Percentiles rank a stretch among this genome's conserved stretches.
phyloP scores from a whole-genome alignment of 2,329 filamentous ascomycete species.

The Cercospora canescens region DNA sequence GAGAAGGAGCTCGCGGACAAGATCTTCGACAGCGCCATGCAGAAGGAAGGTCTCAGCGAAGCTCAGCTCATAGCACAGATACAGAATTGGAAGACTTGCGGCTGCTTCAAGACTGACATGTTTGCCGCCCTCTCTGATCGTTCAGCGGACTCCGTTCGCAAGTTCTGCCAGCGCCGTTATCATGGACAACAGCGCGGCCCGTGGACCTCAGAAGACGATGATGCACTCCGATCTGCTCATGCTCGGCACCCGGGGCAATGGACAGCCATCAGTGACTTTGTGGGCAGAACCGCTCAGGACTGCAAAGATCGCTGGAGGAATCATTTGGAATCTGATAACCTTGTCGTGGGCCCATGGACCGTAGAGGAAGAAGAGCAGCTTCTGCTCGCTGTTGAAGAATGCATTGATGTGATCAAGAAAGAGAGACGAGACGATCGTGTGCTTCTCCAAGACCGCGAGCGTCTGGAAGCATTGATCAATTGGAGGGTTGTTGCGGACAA shows the following conservation, averaged over 20 bases:
- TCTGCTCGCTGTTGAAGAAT: slow-evolving; percentile 53
- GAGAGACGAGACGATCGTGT: slow-evolving; percentile 34
- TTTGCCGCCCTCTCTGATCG: slow-evolving; percentile 36
- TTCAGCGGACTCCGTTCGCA: slow-evolving; percentile 36
- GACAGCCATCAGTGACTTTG: slow-evolving; percentile 60
- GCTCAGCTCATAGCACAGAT: slow-evolving; percentile 25
- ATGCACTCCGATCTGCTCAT: slow-evolving; percentile 52
- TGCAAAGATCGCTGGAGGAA: slow-evolving; percentile 71
- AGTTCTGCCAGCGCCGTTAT: slow-evolving; percentile 60
- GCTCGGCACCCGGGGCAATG: slow-evolving; percentile 58
- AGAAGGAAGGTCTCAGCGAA: slow-evolving; percentile 18
- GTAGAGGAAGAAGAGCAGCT: slow-evolving; percentile 60
- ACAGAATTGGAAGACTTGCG: slow-evolving; percentile 34
- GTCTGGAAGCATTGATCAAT: slow-evolving; percentile 59
- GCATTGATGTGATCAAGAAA: slow-evolving; percentile 49
- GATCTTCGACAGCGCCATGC: slow-evolving; percentile 27
- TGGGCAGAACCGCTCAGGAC: slow-evolving; percentile 66
- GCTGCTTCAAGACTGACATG: slow-evolving; percentile 33
- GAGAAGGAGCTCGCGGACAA: slow-evolving; percentile 31
- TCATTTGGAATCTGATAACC: slow-evolving; percentile 59
- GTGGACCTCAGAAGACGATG: slow-evolving; percentile 62
- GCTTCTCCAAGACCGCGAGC: slow-evolving; percentile 36
- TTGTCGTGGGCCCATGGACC: slow-evolving; percentile 59
- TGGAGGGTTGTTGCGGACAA: slow-evolving; percentile 65
- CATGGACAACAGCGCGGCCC: slow-evolving; percentile 62